Evolutionary conservation across 2,329 filamentous ascomycete species (phyloP), one percentile per base, ranked within the genome.

Genomic region (Mollisiaceae sp.): DNA sequence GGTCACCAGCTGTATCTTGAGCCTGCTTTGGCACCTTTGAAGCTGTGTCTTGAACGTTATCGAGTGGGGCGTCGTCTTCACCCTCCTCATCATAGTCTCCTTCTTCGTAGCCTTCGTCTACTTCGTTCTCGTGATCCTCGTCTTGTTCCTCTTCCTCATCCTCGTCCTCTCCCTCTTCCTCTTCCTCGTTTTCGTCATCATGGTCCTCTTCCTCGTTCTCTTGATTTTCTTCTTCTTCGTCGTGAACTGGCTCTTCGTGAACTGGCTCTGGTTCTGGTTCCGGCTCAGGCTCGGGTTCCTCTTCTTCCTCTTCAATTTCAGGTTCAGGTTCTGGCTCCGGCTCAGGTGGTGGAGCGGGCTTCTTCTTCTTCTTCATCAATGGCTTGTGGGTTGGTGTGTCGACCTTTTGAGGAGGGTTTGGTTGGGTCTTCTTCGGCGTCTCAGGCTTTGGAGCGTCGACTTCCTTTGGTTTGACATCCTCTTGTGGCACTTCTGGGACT

Each of bases 351-450:
- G 64, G 66, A 22, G 66, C 63, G 58, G 63, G 57, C 54, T 65
- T 66, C 41, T 68, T 66, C 67, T 69, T 71, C 27, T 64, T 64
- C 45, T 68, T 66, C 36, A 67, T 58, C 11, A 67, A 24, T 35
- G 58, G 58, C 43, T 60, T 60, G 24, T 60, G 50, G 22, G 41
- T 4, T 38, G 63, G 69, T 15, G 50, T 8, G 32, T 65, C 63
- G 5, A 59, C 22, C 36, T 61, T 59, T 24, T 50, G 43, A n/a
- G 57, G 9, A 8, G 18, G 18, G n/a, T 61, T 50, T 59, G 57
- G 38, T 15, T 38, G 36, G 32, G 45, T 43, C 22, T 59, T 59
- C 39, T 59, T 54, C 6, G 24, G 24, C 14, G 50, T 52, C 15
- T 59, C 27, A 8, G 38, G 32, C 8, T 60, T 55, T 11, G 43